Evolutionary conservation across 768 basidiomycete species (phyloP), one percentile per base, ranked within the genome.

Genomic region (Candolleomyces aberdarensis): DNA sequence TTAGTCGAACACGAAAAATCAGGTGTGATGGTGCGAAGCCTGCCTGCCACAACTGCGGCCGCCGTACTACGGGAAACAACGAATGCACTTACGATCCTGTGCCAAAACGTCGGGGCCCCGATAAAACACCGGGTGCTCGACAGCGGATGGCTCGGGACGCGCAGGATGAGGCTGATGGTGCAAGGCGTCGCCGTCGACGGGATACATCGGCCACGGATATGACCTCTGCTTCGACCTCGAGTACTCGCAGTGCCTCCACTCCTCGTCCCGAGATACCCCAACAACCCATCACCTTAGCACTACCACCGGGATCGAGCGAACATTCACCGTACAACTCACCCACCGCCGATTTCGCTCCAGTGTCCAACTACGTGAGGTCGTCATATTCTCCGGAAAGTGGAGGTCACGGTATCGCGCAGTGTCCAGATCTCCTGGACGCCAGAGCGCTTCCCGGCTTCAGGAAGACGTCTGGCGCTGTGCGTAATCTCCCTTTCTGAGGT

Each of bases 21-120:
- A 85, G 91, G 5, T 93, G 91, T 70, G 91, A 92, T 70, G 91
- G 91, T 57, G 86, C 86, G 9, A 91, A 87, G 64, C 91, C 91
- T 10, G 67, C 78, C 10, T 93, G 91, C 67, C 83, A 88, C 67
- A 91, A 91, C 67, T 93, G 91, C 67, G 72, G 75, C 44, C 83
- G 83, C 63, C 81, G 88, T 43, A 61, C 75, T 13, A 78, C 72
- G 51, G 73, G 74, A 13, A 71, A 66, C 64, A 74, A 70, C 48
- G 79, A 81, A 50, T 93, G 91, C 69, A 69, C 75, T 55, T 93
- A 92, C 65, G 91, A 93, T 65, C 59, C 82, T 14, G 72, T 83
- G 5, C 91, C 91, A 20, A 92, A 89, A 67, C 87, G 91, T 49
- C 83, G 91, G 44, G 91, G 91, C 1, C 91, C 91, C 2, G 91